Conservation (phyloP, 202 grass and related monocot genomes). For the Musa balbisiana region DNA sequence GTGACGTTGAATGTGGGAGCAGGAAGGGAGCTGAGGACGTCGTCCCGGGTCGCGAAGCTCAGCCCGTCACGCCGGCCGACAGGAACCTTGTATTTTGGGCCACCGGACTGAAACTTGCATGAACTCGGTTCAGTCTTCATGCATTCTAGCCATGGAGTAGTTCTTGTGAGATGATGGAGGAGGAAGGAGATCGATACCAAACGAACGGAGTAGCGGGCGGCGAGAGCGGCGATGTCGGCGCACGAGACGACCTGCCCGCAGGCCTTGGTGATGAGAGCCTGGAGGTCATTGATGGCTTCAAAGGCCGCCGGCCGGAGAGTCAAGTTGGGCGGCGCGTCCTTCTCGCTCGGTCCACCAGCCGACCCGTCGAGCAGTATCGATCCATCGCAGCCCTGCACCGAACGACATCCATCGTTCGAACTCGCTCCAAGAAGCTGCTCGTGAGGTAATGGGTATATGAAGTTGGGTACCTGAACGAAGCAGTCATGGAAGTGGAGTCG, state of each 20-base stretch:
- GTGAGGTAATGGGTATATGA: too few species aligned
- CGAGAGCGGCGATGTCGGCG: constrained; percentile 3
- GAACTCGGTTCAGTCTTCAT: too few species aligned
- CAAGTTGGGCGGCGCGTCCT: constrained; percentile 2
- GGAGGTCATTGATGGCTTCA: constrained; percentile 14
- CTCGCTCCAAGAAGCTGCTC: too few species aligned
- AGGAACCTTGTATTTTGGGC: background rate
- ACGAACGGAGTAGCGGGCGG: background rate
- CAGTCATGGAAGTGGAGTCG: constrained; percentile 16
- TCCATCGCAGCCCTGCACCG: constrained; percentile 5
- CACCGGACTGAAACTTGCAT: background rate
- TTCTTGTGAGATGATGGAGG: background rate
- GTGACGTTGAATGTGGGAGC: background rate
- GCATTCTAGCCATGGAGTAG: too few species aligned
- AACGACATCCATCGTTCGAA: too few species aligned
- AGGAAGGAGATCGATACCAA: background rate
- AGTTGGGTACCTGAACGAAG: background rate
- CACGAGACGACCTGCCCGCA: constrained; percentile 18
- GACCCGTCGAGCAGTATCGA: constrained; percentile 3
- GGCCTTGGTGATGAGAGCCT: background rate
- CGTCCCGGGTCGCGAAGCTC: background rate
- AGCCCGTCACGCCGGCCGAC: background rate
- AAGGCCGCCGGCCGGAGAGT: constrained; percentile 2
- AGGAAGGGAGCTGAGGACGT: background rate
- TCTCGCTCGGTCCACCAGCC: constrained; percentile 2